Conservation (phyloP, 2,329 filamentous ascomycete genomes). For the Chalara sp. region DNA sequence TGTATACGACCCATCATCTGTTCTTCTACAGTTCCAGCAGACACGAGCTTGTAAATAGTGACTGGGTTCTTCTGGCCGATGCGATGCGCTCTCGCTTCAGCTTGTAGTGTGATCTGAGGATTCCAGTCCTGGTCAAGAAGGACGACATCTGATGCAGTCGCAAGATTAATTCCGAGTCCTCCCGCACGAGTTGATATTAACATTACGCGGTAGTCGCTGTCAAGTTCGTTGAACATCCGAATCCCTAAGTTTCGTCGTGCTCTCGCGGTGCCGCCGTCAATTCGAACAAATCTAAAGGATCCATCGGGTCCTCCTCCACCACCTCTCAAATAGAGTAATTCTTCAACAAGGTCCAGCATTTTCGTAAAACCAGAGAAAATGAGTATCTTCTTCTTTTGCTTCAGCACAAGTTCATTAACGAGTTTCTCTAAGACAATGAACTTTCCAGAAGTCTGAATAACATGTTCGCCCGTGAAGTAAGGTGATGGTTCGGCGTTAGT, state of each 20-base stretch:
- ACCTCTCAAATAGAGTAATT: constrained; percentile 55
- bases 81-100: constrained; percentile 84
- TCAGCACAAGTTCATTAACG: constrained; percentile 67
- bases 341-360: constrained; percentile 84
- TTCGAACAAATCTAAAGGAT: constrained; percentile 64
- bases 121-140: constrained; percentile 98
- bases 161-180: constrained; percentile 94
- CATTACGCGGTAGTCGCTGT: constrained; percentile 80
- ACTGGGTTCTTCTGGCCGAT: constrained; percentile 96
- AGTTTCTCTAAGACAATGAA: constrained; percentile 76
- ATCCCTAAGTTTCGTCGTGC: constrained; percentile 89
- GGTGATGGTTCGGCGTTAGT: constrained; percentile 34
- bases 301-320: constrained; percentile 45
- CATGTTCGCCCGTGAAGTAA: constrained; percentile 68
- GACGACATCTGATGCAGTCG: constrained; percentile 93
- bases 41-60: constrained; percentile 89
- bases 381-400: constrained; percentile 72
- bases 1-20: constrained; percentile 54
- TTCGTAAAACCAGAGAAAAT: constrained; percentile 94
- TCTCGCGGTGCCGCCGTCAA: constrained; percentile 74
- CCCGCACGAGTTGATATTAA: constrained; percentile 88
- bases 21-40: constrained; percentile 81
- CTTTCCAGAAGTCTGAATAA: constrained; percentile 87
- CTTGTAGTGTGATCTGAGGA: constrained; percentile 94
- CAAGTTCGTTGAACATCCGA: constrained; percentile 83